Evolutionary conservation across 768 basidiomycete genomes (phyloP).

Genomic region (Psilocybe cubensis): DNA sequence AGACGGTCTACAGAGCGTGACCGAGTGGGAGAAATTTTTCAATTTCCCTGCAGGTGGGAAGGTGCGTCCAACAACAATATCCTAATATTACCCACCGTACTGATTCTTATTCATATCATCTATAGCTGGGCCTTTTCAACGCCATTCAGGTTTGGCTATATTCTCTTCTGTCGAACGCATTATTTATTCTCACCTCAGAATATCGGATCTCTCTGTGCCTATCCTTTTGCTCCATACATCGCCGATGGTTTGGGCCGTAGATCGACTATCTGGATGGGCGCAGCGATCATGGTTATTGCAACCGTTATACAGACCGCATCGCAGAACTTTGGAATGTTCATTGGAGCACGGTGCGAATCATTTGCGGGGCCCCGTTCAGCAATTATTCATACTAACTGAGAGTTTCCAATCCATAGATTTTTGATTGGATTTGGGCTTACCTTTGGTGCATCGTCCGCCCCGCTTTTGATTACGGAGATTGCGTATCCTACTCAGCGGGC

Average conservation of each 20-base stretch:
- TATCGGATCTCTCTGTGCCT: slow-evolving; percentile 24
- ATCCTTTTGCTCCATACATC: slow-evolving; percentile 26
- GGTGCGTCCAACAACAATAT: slow-evolving; percentile 10
- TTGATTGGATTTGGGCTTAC: slow-evolving; percentile 26
- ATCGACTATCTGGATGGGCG: slow-evolving; percentile 51
- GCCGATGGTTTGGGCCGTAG: slow-evolving; percentile 57
- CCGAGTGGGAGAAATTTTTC: slow-evolving; percentile 23
- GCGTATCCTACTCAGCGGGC: slow-evolving; percentile 26
- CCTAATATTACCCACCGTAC: neutral
- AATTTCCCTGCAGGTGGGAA: slow-evolving; percentile 19
- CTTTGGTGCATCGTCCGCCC: slow-evolving; percentile 22
- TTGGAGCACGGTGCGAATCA: slow-evolving; percentile 45
- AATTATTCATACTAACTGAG: neutral
- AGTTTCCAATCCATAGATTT: slow-evolving; percentile 6
- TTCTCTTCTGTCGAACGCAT: neutral
- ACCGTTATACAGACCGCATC: slow-evolving; percentile 55
- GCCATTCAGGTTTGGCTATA: slow-evolving; percentile 21
- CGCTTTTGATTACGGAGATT: slow-evolving; percentile 25
- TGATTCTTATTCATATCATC: neutral
- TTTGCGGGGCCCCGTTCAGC: too few relatives aligned
- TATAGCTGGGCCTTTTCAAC: slow-evolving; percentile 24
- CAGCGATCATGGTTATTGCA: slow-evolving; percentile 52
- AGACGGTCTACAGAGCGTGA: slow-evolving; percentile 27
- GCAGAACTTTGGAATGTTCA: slow-evolving; percentile 57
- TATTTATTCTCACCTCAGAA: slow-evolving; percentile 11